phyloP scores from a whole-genome alignment of 2,329 filamentous ascomycete species.

The Apiospora sp. region DNA sequence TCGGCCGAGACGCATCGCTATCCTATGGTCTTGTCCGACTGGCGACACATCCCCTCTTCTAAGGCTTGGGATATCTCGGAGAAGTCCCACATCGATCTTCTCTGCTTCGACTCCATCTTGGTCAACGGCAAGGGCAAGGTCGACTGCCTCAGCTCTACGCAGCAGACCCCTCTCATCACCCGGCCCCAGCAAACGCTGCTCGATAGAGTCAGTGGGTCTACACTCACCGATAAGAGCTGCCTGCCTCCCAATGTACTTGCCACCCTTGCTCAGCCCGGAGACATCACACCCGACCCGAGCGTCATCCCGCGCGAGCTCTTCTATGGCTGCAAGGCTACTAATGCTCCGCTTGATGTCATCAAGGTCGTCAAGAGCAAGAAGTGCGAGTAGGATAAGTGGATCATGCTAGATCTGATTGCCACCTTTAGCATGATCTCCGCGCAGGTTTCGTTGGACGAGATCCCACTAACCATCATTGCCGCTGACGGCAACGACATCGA shows the following conservation, averaged over 20 bases:
- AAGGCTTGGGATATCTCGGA: constrained; percentile 54
- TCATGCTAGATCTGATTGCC: constrained; percentile 63
- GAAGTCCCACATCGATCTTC: constrained; percentile 54
- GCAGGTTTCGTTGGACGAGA: constrained; percentile 59
- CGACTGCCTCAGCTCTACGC: neutral
- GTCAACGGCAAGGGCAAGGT: constrained; percentile 66
- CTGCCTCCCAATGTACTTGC: constrained; percentile 51
- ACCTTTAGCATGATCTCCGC: constrained; percentile 55
- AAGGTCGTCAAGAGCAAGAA: constrained; percentile 40
- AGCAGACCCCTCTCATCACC: constrained; percentile 36
- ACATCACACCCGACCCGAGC: constrained; percentile 40
- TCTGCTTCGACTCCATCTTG: constrained; percentile 67
- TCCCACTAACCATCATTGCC: constrained; percentile 61
- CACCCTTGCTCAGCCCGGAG: constrained; percentile 36
- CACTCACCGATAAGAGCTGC: constrained; percentile 52
- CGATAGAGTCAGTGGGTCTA: constrained; percentile 40
- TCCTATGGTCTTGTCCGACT: constrained; percentile 64
- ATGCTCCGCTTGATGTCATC: constrained; percentile 53
- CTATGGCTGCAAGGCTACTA: constrained; percentile 54
- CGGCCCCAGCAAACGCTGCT: constrained; percentile 42
- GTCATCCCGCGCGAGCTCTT: constrained; percentile 53
- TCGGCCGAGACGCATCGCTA: constrained; percentile 55
- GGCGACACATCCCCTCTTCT: constrained; percentile 60
- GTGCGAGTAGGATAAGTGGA: constrained; percentile 49
- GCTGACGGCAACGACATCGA: constrained; percentile 63